These are phyloP conservation scores for Schizophyllum commune DNA, from an alignment of 1,284 basidiomycete species.

Conservation along the genomic window DNA sequence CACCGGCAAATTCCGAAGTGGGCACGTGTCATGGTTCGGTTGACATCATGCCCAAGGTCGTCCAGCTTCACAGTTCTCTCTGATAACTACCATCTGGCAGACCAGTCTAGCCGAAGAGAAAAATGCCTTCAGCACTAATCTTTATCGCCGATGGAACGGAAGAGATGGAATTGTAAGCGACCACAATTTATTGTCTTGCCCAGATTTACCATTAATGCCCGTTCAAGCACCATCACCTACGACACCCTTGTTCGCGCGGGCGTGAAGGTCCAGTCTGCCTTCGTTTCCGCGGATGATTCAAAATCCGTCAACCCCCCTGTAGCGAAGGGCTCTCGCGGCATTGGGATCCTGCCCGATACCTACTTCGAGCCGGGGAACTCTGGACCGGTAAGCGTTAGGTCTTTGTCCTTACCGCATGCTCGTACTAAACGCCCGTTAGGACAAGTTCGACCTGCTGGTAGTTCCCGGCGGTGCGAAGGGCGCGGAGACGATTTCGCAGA, in stretches of 20 bases:
- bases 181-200: neutral
- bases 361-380: constrained; percentile 38
- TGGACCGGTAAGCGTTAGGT: constrained; percentile 34
- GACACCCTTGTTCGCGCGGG: constrained; percentile 76
- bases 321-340: constrained; percentile 65
- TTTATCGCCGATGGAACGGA: constrained; percentile 87
- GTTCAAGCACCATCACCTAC: constrained; percentile 64
- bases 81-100: no score
- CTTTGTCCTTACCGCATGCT: neutral
- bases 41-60: no score
- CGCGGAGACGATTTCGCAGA: constrained; percentile 64
- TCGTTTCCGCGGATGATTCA: constrained; percentile 32
- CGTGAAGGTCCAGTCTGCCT: constrained; percentile 55
- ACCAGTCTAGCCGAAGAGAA: constrained; percentile 2
- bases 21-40: no score
- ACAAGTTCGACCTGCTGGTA: constrained; percentile 60
- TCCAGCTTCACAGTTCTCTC: neutral
- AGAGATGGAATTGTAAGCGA: constrained; percentile 78
- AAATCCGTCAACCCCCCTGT: constrained; percentile 28
- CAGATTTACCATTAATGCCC: constrained; percentile 2
- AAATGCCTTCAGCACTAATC: constrained; percentile 58
- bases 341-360: constrained; percentile 65
- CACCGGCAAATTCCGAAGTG: no score
- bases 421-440: constrained; percentile 24
- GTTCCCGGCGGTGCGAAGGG: constrained; percentile 81